These are phyloP conservation scores for Paraglomus brasilianum DNA, from an alignment of 192 early-diverging fungal species.

Conservation along the genomic window DNA sequence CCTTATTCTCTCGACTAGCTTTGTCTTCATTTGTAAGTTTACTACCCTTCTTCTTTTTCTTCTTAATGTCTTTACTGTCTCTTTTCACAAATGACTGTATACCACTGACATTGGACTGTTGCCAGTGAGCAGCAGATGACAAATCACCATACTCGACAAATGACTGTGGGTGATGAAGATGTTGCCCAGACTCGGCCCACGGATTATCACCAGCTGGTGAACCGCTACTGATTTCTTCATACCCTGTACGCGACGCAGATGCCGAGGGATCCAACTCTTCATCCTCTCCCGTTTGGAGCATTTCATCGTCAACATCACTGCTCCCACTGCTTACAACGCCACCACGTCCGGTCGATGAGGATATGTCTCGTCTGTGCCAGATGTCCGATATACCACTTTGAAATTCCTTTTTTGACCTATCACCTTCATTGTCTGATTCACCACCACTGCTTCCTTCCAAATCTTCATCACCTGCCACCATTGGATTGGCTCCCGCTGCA, in stretches of 20 bases:
- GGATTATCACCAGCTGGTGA: conserved; percentile 33
- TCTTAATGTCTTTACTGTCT: too few relatives aligned
- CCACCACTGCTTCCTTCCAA: conserved; percentile 39
- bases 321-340: not conserved
- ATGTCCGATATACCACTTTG: not conserved
- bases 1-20: too few relatives aligned
- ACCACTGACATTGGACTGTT: not conserved
- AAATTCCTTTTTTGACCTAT: not conserved
- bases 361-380: conserved; percentile 6
- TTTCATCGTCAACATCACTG: conserved; percentile 24
- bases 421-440: not conserved
- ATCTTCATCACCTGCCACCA: conserved; percentile 56
- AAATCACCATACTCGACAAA: not conserved
- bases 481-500: conserved; percentile 39
- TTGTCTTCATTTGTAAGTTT: too few relatives aligned
- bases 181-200: conserved; percentile 35
- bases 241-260: conserved; percentile 18
- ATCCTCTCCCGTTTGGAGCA: not conserved
- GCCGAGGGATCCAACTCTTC: not conserved
- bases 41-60: too few relatives aligned
- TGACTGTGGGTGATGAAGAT: not conserved
- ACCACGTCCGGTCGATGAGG: not conserved
- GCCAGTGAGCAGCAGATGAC: not conserved
- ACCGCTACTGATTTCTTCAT: conserved; percentile 47
- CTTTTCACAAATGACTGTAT: not conserved